Evolutionary conservation across 345 rosid species (phyloP).

Genomic region (Hibiscus syriacus): DNA sequence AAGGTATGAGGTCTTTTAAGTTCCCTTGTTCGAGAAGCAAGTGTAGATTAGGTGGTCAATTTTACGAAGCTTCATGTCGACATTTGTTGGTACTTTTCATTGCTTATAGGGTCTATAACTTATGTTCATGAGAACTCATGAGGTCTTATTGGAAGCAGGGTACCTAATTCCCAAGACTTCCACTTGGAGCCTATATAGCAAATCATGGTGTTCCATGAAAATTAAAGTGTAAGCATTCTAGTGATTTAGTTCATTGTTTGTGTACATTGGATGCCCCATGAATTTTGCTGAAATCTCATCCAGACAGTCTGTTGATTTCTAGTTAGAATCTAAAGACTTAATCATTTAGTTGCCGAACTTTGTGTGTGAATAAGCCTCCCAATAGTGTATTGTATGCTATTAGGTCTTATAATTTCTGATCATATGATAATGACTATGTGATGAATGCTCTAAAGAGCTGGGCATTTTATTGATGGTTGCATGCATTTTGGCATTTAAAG

Average conservation of each 20-base stretch:
- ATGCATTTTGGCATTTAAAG: not conserved
- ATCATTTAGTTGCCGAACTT: not conserved
- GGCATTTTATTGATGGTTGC: not conserved
- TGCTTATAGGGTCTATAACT: not conserved
- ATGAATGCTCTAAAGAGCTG: too few relatives aligned
- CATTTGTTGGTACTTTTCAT: constrained; percentile 2
- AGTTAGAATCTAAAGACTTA: not conserved
- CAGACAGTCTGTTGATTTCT: not conserved
- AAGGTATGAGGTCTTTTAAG: not conserved
- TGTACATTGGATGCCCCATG: not conserved
- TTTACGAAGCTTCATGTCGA: not conserved
- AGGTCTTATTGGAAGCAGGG: not conserved
- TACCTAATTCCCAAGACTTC: not conserved
- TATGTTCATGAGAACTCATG: not conserved
- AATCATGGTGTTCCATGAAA: not conserved
- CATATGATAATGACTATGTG: too few relatives aligned
- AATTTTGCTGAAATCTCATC: not conserved
- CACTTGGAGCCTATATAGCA: not conserved
- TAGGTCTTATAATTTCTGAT: not conserved
- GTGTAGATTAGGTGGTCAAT: not conserved
- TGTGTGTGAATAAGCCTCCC: not conserved
- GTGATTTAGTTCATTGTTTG: not conserved
- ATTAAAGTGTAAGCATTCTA: not conserved
- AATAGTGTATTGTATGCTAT: too few relatives aligned
- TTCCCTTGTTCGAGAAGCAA: not conserved